These are phyloP conservation scores for Rhododendron kiyosumense DNA, from an alignment of 148 eudicot genomes.

Conservation along the genomic window DNA sequence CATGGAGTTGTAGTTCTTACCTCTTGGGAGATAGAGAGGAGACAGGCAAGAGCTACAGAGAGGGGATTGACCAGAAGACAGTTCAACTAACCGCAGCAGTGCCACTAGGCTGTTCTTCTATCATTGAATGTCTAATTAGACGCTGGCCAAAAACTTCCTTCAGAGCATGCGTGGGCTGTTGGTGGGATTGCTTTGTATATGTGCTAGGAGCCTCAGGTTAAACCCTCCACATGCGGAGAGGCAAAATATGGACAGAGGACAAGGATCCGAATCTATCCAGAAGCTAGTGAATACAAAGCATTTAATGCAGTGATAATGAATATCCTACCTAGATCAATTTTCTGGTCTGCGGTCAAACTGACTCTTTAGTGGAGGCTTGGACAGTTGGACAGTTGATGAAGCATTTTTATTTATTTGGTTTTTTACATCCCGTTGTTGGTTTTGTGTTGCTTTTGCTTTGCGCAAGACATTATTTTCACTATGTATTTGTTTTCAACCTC, in stretches of 20 bases:
- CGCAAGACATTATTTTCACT: neutral
- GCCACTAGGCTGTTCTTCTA: neutral
- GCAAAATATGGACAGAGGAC: neutral
- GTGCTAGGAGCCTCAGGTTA: neutral
- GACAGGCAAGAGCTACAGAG: neutral
- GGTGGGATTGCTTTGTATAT: neutral
- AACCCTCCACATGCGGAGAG: neutral
- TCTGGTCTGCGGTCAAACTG: neutral
- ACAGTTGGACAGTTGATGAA: neutral
- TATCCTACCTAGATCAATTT: neutral
- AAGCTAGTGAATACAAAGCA: neutral
- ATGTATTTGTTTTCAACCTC: neutral
- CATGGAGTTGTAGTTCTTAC: neutral
- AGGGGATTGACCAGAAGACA: neutral
- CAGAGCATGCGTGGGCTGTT: neutral
- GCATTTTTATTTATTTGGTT: neutral
- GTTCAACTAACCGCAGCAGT: neutral
- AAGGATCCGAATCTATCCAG: neutral
- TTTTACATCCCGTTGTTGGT: neutral
- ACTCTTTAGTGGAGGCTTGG: neutral
- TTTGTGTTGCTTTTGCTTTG: neutral
- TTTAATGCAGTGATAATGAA: neutral
- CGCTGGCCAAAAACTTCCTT: neutral
- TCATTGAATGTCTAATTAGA: neutral
- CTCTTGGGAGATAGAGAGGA: neutral